A percentile compares a stretch with the other conserved stretches of the same genome.
These are phyloP conservation scores for Thalassiosira ordinaria DNA, from an alignment of 352 stramenopile species.

Conservation along the genomic window DNA sequence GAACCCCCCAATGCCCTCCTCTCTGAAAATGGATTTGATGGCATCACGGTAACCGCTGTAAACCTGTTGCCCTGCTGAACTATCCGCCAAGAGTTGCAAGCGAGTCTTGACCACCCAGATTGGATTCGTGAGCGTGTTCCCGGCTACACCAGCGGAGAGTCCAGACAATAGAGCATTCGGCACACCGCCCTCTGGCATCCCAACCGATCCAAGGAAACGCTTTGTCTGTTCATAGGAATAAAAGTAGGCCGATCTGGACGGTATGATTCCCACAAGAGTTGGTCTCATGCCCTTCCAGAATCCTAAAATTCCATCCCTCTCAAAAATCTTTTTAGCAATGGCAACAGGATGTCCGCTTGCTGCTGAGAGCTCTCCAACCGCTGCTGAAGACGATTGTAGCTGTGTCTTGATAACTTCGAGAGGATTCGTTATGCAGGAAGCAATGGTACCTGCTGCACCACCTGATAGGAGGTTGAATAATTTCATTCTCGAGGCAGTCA, in stretches of 20 bases:
- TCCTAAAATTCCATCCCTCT: conserved; percentile 76
- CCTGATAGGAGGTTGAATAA: conserved; percentile 80
- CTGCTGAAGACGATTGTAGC: conserved; percentile 81
- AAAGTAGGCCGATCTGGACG: conserved; percentile 86
- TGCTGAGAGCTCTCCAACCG: conserved; percentile 50
- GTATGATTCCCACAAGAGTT: conserved; percentile 88
- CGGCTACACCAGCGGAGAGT: conserved; percentile 74
- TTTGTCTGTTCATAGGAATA: conserved; percentile 86
- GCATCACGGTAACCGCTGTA: conserved; percentile 88
- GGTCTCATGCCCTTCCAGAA: conserved; percentile 82
- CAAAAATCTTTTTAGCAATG: conserved; percentile 82
- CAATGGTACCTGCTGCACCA: conserved; percentile 81
- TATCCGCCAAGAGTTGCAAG: conserved; percentile 89
- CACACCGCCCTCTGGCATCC: conserved; percentile 61
- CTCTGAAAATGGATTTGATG: conserved; percentile 90
- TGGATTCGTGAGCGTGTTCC: conserved; percentile 93
- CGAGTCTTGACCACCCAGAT: conserved; percentile 98
- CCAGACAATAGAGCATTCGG: conserved; percentile 73
- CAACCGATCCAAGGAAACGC: conserved; percentile 51
- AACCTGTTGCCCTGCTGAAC: conserved; percentile 73
- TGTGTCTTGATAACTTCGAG: conserved; percentile 89
- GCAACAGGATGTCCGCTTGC: conserved; percentile 60
- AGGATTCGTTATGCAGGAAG: conserved; percentile 83
- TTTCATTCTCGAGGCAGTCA: conserved; percentile 71
- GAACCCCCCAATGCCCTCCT: conserved; percentile 94